Evolutionary conservation across 2,329 filamentous ascomycete genomes (phyloP), one percentile per base, ranked within the genome.

Genomic region (Xylaria sp.): DNA sequence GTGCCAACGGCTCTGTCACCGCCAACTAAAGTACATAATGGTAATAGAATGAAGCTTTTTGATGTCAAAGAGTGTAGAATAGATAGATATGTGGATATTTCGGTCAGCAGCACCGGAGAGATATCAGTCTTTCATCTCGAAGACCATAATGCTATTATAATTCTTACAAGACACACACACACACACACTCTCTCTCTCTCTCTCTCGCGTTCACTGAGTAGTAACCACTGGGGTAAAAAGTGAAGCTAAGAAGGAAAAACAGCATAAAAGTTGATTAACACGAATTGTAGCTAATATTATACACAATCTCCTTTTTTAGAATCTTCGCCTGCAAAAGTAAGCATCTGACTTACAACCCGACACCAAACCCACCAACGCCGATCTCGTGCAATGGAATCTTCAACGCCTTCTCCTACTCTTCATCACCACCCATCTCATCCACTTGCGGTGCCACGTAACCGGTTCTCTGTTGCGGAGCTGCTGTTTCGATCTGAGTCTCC

Each of bases 401-500:
- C 46, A 44, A 13, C 30, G 9, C n/a, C 42, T 52, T 2, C 34
- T 9, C 35, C 49, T 74, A 80, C 71, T 84, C 75, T 66, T 82
- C 73, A 66, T 84, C 74, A 47, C 75, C 73, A 62, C 23, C 23
- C 23, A 83, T 71, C 73, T 85, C 78, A 69, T 83, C 73, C 13
- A 84, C 81, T 56, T 72, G 78, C 19, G 83, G 83, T 30, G 81
- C 78, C 35, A 75, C 74, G 57, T 84, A 84, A 0, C 65, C 68
- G 3, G 63, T 60, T 56, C 70, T 53, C 53, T 72, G 67, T 62
- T 71, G 73, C 16, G 74, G 68, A 13, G 71, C 75, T 30, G 23
- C 23, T 4, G 79, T 80, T 47, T 77, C 75, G 55, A 85, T 71
- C 63, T 83, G 79, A 0, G 82, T 85, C 50, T 78, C 76, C 2